Base-by-base conservation (phyloP, 2,329 filamentous ascomycete species). In the Neonectria punicea region DNA sequence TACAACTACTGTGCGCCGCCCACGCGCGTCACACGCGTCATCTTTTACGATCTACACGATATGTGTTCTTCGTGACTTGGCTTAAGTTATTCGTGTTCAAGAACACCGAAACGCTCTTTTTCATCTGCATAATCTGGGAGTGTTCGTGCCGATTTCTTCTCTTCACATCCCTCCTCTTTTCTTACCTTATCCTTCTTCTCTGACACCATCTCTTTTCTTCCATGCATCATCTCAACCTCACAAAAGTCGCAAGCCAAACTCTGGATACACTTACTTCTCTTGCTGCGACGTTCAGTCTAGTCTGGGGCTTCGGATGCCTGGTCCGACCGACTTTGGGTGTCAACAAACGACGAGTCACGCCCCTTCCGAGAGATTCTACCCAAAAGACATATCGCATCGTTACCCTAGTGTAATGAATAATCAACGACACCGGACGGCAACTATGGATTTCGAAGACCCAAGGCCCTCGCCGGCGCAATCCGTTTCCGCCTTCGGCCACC, bases 371-470 rank as follows among this genome's bases (percentile, higher is more conserved):
- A n/a, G 14, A 10, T 39, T 34, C 13, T 18, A 22, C 28, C 51
- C 6, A 54, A 9, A 41, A 39, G 5, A 28, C 18, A 18, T 10
- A 41, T 25, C 32, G 9, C 25, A 8, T 32, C 34, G 16, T 30
- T 20, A 54, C 41, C 16, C 41, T 11, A 9, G 25, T 5, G 54
- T 13, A 25, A 63, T 63, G 61, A 41, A 46, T 20, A 39, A 16
- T 50, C 56, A 9, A 28, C 44, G 7, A 18, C 6, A 25, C 14
- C 11, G 9, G 11, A 18, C n/a, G 20, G 55, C 32, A n/a, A 18
- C 25, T 44, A 60, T 59, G 51, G 32, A 56, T 18, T 10, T 46
- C 2, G 50, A 53, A 13, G 50, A 50, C 20, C 22, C 56, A 10
- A 39, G 51, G 4, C 39, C 18, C 14, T 18, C 18, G 16, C 39